Evolutionary conservation across 2,329 filamentous ascomycete species (phyloP).

Genomic region (Penicillium crustosum): DNA sequence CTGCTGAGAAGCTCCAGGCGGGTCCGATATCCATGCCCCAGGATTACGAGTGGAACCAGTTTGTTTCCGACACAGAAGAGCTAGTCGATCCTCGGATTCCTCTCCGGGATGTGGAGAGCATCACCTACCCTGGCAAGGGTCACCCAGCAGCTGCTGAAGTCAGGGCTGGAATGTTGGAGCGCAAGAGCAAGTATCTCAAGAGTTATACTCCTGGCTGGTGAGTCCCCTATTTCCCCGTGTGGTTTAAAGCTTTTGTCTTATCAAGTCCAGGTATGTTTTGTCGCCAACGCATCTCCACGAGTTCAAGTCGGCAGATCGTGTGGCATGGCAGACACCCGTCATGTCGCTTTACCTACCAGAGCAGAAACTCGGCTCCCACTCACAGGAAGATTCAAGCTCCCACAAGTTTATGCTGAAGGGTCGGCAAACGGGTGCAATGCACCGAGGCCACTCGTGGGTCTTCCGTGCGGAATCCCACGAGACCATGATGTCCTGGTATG

Average conservation of each 20-base stretch:
- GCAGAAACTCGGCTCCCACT: slow-evolving; percentile 92
- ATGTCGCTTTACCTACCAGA: slow-evolving; percentile 96
- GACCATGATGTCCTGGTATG: slow-evolving; percentile 96
- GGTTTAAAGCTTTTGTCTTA: slow-evolving; percentile 9
- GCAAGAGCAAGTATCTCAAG: slow-evolving; percentile 98
- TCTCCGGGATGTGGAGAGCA: slow-evolving; percentile 73
- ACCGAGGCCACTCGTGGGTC: slow-evolving; percentile 72
- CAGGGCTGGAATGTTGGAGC: slow-evolving; percentile 84
- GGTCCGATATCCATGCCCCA: slow-evolving; percentile 92
- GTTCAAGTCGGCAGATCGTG: slow-evolving; percentile 97
- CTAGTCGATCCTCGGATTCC: slow-evolving; percentile 84
- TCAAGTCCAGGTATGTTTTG: slow-evolving; percentile 73
- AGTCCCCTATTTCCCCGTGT: slow-evolving; percentile 36
- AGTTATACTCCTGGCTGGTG: slow-evolving; percentile 95
- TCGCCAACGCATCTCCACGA: slow-evolving; percentile 97
- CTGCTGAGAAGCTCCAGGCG: slow-evolving; percentile 76
- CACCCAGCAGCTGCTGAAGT: slow-evolving; percentile 82
- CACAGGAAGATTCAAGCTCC: slow-evolving; percentile 74
- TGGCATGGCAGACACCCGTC: slow-evolving; percentile 74
- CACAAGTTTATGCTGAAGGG: slow-evolving; percentile 99
- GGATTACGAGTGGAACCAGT: slow-evolving; percentile 84
- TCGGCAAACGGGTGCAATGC: slow-evolving; percentile 87
- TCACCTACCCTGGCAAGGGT: slow-evolving; percentile 87
- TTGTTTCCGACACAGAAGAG: slow-evolving; percentile 77
- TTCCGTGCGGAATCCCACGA: slow-evolving; percentile 73